Evolutionary conservation across 2,329 filamentous ascomycete genomes (phyloP), one percentile per base, ranked within the genome.

Genomic region (Ilyonectria mors-panacis): DNA sequence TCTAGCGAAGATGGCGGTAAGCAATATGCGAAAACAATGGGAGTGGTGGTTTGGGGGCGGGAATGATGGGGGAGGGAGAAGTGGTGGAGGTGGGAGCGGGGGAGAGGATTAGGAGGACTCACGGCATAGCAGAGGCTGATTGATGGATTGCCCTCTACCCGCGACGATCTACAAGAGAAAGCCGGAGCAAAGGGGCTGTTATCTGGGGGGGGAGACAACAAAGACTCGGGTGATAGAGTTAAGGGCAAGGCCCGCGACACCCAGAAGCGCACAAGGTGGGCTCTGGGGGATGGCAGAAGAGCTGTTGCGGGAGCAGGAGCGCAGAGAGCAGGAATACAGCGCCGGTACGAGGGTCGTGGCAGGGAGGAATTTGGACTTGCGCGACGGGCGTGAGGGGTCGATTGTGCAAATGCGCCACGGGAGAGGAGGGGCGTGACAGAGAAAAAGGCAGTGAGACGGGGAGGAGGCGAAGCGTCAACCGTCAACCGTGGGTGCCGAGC

Each of bases 121-220:
- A 85, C 82, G 79, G 78, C 83, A 84, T 84, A 83, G 78, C 79
- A 81, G 77, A 79, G 71, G 75, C 70, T 65, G 74, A 70, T 74
- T 74, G 70, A 71, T 66, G 72, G 75, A 75, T 77, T 79, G 78
- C 80, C 80, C 79, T 84, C 81, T 77, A 80, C 85, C 81, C 82
- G 77, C 84, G 81, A 86, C 84, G 74, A 82, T 83, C 81, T 79
- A 76, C 67, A 72, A 75, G 74, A 82, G 80, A 83, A 77, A 78
- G 83, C 79, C 82, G 81, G 82, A 85, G 82, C 74, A 82, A 83
- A 83, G 80, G 80, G 76, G 78, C 70, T 66, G 65, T 69, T 73
- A 63, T 63, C 64, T 68, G 54, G 55, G 67, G 62, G 67, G 55
- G 65, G 60, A 70, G 69, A 59, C 63, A 63, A 63, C 56, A 67